Percentiles rank a stretch among this genome's conserved stretches.
Evolutionary conservation across 2,329 filamentous ascomycete genomes (phyloP).

Genomic region (Sclerotinia subarctica): DNA sequence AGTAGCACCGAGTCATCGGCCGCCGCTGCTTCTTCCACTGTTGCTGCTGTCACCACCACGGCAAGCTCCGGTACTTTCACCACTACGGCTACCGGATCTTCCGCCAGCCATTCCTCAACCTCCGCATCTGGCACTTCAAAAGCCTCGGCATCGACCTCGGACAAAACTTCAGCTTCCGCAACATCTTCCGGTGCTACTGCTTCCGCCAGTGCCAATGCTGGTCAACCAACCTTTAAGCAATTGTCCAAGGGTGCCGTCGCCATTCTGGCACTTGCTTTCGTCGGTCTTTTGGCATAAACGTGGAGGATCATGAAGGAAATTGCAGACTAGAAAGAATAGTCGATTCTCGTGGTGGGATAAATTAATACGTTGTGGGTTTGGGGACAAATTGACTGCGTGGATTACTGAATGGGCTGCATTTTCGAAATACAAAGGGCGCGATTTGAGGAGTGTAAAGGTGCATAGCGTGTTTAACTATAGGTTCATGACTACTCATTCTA

Average conservation of each 20-base stretch:
- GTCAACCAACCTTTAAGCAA: constrained; percentile 9
- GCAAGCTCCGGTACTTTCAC: not conserved
- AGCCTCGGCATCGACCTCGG: not conserved
- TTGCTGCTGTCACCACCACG: not conserved
- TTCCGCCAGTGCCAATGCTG: constrained; percentile 9
- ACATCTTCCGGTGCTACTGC: constrained; percentile 4
- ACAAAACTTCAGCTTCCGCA: constrained; percentile 3
- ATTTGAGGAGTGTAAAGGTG: constrained; percentile 10
- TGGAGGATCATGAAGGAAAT: not conserved
- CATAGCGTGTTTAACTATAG: constrained; percentile 12
- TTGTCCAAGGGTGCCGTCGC: constrained; percentile 18
- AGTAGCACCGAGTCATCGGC: not conserved
- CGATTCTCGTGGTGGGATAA: not conserved
- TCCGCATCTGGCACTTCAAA: not conserved
- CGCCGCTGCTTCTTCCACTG: constrained; percentile 2
- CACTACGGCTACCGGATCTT: not conserved
- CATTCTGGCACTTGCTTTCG: constrained; percentile 18
- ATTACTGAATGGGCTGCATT: constrained; percentile 1
- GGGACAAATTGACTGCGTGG: constrained; percentile 2
- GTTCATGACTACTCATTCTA: constrained; percentile 11
- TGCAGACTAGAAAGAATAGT: not conserved
- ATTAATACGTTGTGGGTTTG: constrained; percentile 6
- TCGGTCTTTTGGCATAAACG: constrained; percentile 8
- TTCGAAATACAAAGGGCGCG: constrained; percentile 2
- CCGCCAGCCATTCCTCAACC: not conserved